Evolutionary conservation across 495 filamentous ascomycete genomes (phyloP), one percentile per base, ranked within the genome.

Genomic region (Penicillium ucsense): DNA sequence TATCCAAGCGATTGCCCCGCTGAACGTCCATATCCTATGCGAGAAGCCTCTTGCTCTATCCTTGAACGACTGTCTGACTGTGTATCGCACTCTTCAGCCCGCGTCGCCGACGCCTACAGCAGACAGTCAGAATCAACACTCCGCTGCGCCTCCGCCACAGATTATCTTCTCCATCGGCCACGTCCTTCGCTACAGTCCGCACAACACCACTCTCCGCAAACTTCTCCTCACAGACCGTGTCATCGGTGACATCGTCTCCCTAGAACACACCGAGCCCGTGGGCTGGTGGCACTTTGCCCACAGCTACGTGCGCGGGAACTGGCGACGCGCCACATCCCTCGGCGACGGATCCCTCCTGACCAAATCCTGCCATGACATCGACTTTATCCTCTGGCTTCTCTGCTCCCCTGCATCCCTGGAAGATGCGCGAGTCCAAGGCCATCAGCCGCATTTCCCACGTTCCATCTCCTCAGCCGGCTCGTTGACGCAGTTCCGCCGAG

Each of bases 281-380:
- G 92, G 92, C 3, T 94, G 84, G 79, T 98, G 88, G 88, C 92
- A 98, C 64, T 98, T 95, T 59, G 71, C 84, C 1, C 92, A 98
- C 66, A 86, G 81, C 54, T 97, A 95, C 55, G 92, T 98, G 27
- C 79, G 83, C 12, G 92, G 92, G 9, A 95, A 96, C 66, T 97
- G 92, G 92, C 81, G 92, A 4, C 86, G 84, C 41, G 81, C 84
- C 46, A 82, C 77, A 3, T 72, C 72, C 0, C 39, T 40, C 3
- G 71, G 71, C 8, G 70, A 71, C 36, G 71, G 71, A 4, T 70
- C 84, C 5, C 72, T 98, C 4, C 74, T 98, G 8, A 95, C 92
- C 4, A 98, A 97, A 60, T 92, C 86, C 42, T 95, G 89, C 57
- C 89, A 95, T 62, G 89, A 95, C 54, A 86, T 97, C 30, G 91